Conservation (phyloP, 2,329 filamentous ascomycete species). For the Cercospora berteroae region DNA sequence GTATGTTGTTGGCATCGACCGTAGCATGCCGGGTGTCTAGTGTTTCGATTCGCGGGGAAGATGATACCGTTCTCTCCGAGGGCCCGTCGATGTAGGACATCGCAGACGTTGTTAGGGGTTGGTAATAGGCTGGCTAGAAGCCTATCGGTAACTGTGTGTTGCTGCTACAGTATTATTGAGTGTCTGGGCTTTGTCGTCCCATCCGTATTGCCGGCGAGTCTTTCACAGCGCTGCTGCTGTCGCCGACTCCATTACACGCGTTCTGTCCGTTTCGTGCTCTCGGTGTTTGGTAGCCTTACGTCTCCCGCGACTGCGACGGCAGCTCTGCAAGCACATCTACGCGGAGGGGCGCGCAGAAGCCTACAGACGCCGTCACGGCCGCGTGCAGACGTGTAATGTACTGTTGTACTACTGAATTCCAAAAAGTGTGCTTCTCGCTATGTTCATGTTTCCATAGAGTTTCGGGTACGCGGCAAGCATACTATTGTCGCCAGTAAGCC, state of each 20-base stretch:
- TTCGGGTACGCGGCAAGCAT: not conserved
- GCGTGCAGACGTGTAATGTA: too few species aligned
- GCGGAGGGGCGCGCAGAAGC: too few species aligned
- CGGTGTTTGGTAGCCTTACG: too few species aligned
- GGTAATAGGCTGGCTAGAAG: conserved; percentile 7
- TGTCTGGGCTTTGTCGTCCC: conserved; percentile 8
- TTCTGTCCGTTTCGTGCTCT: too few species aligned
- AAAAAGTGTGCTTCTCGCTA: too few species aligned
- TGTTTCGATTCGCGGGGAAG: conserved; percentile 7
- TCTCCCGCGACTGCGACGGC: too few species aligned
- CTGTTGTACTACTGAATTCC: too few species aligned
- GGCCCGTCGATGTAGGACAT: conserved; percentile 10
- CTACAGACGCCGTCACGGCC: too few species aligned
- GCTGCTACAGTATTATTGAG: conserved; percentile 3
- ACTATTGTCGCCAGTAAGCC: not conserved
- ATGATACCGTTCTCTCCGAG: conserved; percentile 12
- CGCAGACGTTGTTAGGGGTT: conserved; percentile 12
- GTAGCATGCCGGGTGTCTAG: conserved; percentile 13
- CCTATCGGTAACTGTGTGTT: conserved; percentile 12
- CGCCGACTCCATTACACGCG: too few species aligned
- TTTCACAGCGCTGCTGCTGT: not conserved
- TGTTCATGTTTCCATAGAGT: too few species aligned
- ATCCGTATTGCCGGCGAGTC: conserved; percentile 5
- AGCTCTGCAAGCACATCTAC: too few species aligned
- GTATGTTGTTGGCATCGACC: conserved; percentile 6